Evolutionary conservation across 2,329 filamentous ascomycete species (phyloP).

Genomic region (Cladophialophora exuberans): DNA sequence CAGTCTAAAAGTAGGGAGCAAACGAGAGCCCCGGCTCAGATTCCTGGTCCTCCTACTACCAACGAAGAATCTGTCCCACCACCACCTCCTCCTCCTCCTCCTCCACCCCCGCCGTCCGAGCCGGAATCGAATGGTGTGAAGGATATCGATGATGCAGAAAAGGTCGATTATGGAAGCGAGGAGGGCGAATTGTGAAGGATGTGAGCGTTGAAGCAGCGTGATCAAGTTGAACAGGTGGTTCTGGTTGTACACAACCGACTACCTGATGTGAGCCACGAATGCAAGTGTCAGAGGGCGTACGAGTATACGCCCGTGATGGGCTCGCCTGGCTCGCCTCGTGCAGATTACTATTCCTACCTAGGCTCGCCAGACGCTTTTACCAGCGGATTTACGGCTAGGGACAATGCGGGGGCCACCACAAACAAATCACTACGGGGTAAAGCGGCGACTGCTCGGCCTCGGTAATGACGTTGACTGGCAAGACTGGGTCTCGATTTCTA

Average conservation of each 20-base stretch:
- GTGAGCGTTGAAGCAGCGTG: not conserved
- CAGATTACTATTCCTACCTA: not conserved
- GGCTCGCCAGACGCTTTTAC: too few relatives aligned
- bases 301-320: not conserved
- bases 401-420: not conserved
- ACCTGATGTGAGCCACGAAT: not conserved
- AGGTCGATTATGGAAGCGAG: conserved; percentile 46
- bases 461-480: conserved; percentile 20
- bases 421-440: conserved; percentile 9
- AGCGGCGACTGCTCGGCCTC: conserved; percentile 21
- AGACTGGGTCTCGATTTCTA: conserved; percentile 26
- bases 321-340: too few relatives aligned
- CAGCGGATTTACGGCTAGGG: too few relatives aligned
- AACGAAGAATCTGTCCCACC: conserved; percentile 1
- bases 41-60: conserved; percentile 12
- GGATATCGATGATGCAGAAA: conserved; percentile 29
- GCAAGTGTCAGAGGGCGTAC: not conserved
- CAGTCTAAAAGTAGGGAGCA: conserved; percentile 12
- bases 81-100: too few relatives aligned
- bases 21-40: not conserved
- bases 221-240: not conserved
- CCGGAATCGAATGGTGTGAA: conserved; percentile 12
- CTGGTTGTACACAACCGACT: too few relatives aligned
- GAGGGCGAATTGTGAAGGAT: conserved; percentile 44
- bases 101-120: too few relatives aligned